Evolutionary conservation across 2,329 filamentous ascomycete species (phyloP), one percentile per base, ranked within the genome.

Genomic region (Xylariaceae sp.): DNA sequence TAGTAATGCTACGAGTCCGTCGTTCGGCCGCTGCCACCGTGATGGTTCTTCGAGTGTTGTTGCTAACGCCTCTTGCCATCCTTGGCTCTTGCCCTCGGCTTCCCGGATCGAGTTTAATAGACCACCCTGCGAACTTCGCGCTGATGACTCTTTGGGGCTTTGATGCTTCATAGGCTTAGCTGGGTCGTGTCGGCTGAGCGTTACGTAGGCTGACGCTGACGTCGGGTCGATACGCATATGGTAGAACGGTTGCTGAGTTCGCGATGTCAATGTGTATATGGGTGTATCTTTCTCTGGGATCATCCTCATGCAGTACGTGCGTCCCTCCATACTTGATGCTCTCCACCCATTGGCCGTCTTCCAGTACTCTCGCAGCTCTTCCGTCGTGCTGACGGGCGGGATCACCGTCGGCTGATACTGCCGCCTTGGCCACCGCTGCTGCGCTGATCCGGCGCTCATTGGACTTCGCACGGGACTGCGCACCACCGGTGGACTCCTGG

Each of bases 281-380:
- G 83, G 83, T 4, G 82, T 76, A 54, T 84, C 79, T 39, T 69
- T 70, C 47, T 77, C 74, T 47, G 75, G 72, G 1, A 71, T 68
- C 63, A 84, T 64, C 52, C 73, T 75, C 58, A 85, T 66, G 60
- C 78, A 82, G 64, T 76, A 85, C 20, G 75, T 72, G 19, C 76
- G 69, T 5, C 79, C 80, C 58, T 84, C 79, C 3, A 74, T 72
- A 1, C 71, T 62, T 0, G 80, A 76, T 2, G 82, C 83, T 57
- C 79, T 74, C 80, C 80, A 86, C 11, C 84, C 85, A 59, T 86
- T 87, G 48, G 79, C 72, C 0, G 82, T 81, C 55, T 85, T 80
- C 84, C 84, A 88, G 7, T 85, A 73, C 40, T 74, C 74, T 53
- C 78, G 78, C 27, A 87, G 73, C 50, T 86, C 76, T 36, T 83